Evolutionary conservation across 371 early-diverging fungal species (phyloP), one percentile per base, ranked within the genome.

Genomic region (Rhizopus microsporus): DNA sequence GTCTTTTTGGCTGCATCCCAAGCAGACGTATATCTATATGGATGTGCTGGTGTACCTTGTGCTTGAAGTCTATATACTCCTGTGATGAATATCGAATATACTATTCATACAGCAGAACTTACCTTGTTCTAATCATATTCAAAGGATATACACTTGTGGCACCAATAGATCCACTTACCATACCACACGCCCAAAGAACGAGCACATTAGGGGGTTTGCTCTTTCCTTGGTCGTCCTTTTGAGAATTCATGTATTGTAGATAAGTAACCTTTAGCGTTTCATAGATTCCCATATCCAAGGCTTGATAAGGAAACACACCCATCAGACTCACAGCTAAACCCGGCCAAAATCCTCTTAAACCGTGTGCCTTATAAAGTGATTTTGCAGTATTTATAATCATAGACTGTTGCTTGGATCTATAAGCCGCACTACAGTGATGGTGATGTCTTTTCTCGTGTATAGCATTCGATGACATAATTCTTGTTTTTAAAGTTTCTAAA

Each of bases 271-370:
- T 93, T 13, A 92, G 80, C 6, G 90, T 88, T 61, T 93, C 93
- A 37, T 77, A 82, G 71, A 93, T 61, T 37, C 79, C 72, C 67
- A 93, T 79, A 68, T 92, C 92, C 57, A 91, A 77, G 1, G 90
- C 91, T 31, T 90, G 89, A 66, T 90, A 93, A 3, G 92, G 93
- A 50, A 93, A 89, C 32, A 93, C 89, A 35, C 91, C 92, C 7
- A 89, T 56, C 15, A 92, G 65, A 60, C 63, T 64, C 70, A 78
- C 32, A 71, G 88, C 68, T 39, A 90, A 67, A 15, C 93, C 93
- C 29, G 89, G 87, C 77, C 86, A 93, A 51, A 91, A 91, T 0
- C 88, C 81, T 12, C 83, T 72, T 16, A 88, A 50, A 15, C 91
- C 90, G 40, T 80, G 72, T 44, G 79, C 67, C 33, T 57, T 68